These are phyloP conservation scores for Sphaerulina vaccinii DNA, from an alignment of 2,329 filamentous ascomycete genomes.

Conservation along the genomic window DNA sequence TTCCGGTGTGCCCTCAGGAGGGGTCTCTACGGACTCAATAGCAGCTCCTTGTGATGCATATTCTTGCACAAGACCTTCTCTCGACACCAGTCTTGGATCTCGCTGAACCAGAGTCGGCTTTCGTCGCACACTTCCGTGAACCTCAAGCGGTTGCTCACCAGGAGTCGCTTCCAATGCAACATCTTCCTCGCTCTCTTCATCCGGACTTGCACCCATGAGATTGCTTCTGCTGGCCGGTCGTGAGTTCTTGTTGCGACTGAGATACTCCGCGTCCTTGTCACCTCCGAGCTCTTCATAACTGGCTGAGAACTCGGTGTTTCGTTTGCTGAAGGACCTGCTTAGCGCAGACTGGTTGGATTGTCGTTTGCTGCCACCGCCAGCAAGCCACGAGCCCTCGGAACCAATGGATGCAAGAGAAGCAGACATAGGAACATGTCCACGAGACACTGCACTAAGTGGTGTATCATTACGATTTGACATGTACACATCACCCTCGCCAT, in stretches of 20 bases:
- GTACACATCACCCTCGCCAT: constrained; percentile 15
- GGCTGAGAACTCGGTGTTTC: constrained; percentile 54
- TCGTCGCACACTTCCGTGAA: constrained; percentile 53
- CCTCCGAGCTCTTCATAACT: constrained; percentile 63
- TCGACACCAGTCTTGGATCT: constrained; percentile 58
- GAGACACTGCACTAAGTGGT: constrained; percentile 32
- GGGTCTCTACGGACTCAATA: constrained; percentile 23
- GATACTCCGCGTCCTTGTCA: constrained; percentile 70
- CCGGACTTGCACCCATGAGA: constrained; percentile 46
- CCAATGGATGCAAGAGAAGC: constrained; percentile 92
- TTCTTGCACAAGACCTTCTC: constrained; percentile 59
- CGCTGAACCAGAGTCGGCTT: constrained; percentile 65
- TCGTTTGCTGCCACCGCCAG: constrained; percentile 62
- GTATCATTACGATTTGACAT: constrained; percentile 42
- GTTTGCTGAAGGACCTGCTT: constrained; percentile 47
- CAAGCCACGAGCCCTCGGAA: constrained; percentile 91
- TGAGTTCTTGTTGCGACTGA: constrained; percentile 41
- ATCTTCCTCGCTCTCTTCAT: constrained; percentile 40
- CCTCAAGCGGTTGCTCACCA: constrained; percentile 27
- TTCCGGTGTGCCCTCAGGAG: constrained; percentile 27
- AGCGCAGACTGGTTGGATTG: constrained; percentile 46
- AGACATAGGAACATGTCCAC: constrained; percentile 52
- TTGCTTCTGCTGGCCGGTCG: constrained; percentile 9
- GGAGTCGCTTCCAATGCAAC: constrained; percentile 5
- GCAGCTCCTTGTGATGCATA: constrained; percentile 42